Evolutionary conservation across 1,139 yeast genomes (phyloP), one percentile per base, ranked within the genome.

Genomic region (Arxiozyma slooffiae): DNA sequence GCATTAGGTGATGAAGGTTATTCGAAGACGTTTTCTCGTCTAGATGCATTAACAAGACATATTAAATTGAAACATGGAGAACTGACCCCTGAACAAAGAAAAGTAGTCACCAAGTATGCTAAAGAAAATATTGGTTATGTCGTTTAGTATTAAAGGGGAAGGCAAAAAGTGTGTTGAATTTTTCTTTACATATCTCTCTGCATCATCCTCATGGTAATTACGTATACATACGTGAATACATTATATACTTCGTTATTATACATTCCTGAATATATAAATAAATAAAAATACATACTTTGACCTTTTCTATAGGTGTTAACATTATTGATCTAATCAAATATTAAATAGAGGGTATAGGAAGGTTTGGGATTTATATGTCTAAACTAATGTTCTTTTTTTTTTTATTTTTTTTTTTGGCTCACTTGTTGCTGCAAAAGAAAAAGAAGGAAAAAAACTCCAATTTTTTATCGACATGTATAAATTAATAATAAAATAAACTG

Each of bases 41-140:
- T 89, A 67, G 98, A 92, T 68, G 97, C 98, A 2, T 76, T 92
- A 57, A 89, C 96, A 21, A 81, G 97, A 64, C 98, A 92, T 67
- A 82, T 88, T 47, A 76, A 96, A 55, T 92, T 88, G 36, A 90
- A 92, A 71, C 97, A 90, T 69, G 66, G 62, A 49, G 80, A 81
- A 52, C 74, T 85, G 37, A 76, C 79, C 6, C 82, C 85, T 36
- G 78, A 78, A 57, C 85, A 81, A 60, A 88, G 87, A 26, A 79
- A 79, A 53, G 79, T 80, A 50, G 79, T 85, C 45, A 81, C 85
- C 58, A 81, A 82, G 60, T 80, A 76, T 58, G 94, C 94, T 16
- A 85, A 84, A 67, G 85, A 79, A 58, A 79, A 85, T 63, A 88
- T 84, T 49, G 92, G 84, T 66, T 84, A 75, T 60, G 74, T 77